These are phyloP conservation scores for Dictyostelium brefeldianum DNA, from an alignment of 78 protist genomes.

Conservation along the genomic window DNA sequence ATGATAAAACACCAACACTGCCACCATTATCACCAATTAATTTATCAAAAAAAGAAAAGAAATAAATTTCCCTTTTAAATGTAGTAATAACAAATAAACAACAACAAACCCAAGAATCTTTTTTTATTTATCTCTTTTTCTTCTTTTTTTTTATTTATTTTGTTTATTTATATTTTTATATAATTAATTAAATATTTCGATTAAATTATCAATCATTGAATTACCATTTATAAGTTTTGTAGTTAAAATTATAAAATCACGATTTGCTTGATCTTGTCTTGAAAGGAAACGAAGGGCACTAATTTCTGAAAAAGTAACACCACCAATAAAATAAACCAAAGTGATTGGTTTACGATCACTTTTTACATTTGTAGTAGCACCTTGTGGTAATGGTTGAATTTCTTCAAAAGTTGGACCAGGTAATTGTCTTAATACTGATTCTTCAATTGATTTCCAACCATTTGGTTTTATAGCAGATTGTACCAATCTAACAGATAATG, in stretches of 20 bases:
- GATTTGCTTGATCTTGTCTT: conserved; percentile 37
- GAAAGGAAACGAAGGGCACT: conserved; percentile 91
- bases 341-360: conserved; percentile 50
- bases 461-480: conserved; percentile 54
- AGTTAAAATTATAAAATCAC: conserved; percentile 88
- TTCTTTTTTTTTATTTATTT: neutral
- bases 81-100: too few relatives aligned
- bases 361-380: neutral
- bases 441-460: conserved; percentile 44
- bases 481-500: conserved; percentile 86
- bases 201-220: conserved; percentile 43
- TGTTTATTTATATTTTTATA: neutral
- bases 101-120: too few relatives aligned
- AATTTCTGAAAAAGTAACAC: conserved; percentile 91
- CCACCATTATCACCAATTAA: conserved; percentile 7
- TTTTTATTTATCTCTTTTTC: neutral
- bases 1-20: neutral
- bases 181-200: conserved; percentile 6
- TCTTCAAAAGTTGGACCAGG: conserved; percentile 75
- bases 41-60: conserved; percentile 11
- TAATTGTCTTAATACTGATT: neutral
- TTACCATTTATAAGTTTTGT: conserved; percentile 89
- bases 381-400: neutral
- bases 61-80: too few relatives aligned
- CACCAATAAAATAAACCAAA: conserved; percentile 93